These are phyloP conservation scores for Eudorina sp. DNA, from an alignment of 139 green algal genomes.

Conservation along the genomic window DNA sequence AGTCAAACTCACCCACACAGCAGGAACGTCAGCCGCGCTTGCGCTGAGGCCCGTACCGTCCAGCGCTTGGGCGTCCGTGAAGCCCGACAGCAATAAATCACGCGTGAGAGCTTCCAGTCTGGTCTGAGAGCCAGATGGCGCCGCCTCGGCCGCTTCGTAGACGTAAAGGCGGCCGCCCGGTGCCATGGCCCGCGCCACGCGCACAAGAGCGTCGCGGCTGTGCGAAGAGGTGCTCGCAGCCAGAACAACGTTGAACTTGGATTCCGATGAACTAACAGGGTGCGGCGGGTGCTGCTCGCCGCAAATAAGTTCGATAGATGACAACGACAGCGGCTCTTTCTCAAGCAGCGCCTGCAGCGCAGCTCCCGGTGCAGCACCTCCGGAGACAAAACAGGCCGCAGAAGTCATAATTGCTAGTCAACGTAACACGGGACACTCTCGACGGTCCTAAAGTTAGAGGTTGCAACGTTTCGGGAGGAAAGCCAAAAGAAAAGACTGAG, in stretches of 20 bases:
- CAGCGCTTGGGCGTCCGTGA: conserved; percentile 48
- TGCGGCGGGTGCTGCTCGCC: conserved; percentile 2
- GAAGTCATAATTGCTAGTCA: not conserved
- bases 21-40: not conserved
- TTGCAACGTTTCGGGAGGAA: conserved; percentile 4
- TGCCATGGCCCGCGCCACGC: conserved; percentile 23
- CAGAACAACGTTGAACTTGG: not conserved
- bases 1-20: conserved; percentile 2
- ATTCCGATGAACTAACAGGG: not conserved
- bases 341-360: conserved; percentile 22
- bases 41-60: not conserved
- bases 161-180: conserved; percentile 45
- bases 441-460: not conserved
- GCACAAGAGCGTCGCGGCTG: conserved; percentile 14
- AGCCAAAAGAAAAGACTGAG: not conserved
- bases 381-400: conserved; percentile 28
- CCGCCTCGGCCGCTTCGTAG: conserved; percentile 6
- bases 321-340: not conserved
- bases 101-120: conserved; percentile 49
- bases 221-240: conserved; percentile 20
- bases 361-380: not conserved
- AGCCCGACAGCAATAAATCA: conserved; percentile 73
- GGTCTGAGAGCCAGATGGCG: not conserved
- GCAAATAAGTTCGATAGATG: conserved; percentile 18
- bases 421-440: not conserved